These are phyloP conservation scores for Trichoderma hamatum DNA, from an alignment of 2,329 filamentous ascomycete genomes.

Conservation along the genomic window DNA sequence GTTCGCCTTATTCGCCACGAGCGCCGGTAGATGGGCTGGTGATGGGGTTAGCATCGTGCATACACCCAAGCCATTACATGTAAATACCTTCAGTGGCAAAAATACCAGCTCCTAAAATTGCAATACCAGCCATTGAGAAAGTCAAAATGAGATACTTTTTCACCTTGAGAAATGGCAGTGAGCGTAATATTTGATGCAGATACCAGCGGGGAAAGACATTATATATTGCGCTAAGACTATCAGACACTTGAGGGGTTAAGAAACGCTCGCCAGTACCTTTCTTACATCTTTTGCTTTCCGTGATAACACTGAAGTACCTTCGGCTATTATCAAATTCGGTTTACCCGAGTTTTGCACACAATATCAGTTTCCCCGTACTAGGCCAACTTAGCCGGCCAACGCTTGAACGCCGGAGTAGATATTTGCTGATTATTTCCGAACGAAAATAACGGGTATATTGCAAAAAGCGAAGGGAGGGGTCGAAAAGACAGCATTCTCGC, in stretches of 20 bases:
- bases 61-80: background rate
- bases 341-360: slow-evolving; percentile 8
- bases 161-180: background rate
- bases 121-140: slow-evolving; percentile 10
- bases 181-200: background rate
- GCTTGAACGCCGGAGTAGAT: background rate
- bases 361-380: background rate
- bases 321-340: slow-evolving; percentile 21
- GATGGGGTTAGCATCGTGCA: background rate
- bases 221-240: background rate
- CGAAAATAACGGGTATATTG: background rate
- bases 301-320: background rate
- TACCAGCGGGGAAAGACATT: background rate
- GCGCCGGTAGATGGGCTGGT: slow-evolving; percentile 12
- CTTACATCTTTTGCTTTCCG: background rate
- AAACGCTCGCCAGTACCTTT: background rate
- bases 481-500: background rate
- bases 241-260: background rate
- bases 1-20: slow-evolving; percentile 12
- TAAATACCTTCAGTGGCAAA: slow-evolving; percentile 13
- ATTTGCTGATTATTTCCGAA: slow-evolving; percentile 1
- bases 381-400: slow-evolving; percentile 4
- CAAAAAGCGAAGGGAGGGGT: background rate
- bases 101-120: slow-evolving; percentile 23
- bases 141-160: background rate